Base-by-base conservation (phyloP, 192 early-diverging fungal genomes). In the Entomortierella beljakovae region DNA sequence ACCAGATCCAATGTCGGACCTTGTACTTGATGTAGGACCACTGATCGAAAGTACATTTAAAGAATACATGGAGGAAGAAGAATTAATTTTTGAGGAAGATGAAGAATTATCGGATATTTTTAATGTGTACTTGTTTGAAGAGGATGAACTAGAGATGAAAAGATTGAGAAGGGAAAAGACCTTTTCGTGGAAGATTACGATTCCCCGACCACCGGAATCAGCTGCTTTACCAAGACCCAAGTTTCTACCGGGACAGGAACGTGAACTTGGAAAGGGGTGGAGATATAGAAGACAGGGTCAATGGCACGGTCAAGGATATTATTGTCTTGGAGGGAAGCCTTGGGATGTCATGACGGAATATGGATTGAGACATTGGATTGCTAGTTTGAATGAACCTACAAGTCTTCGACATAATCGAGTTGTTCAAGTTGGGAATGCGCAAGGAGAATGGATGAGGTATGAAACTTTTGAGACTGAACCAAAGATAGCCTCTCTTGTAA, bases 401-500 rank as follows among this genome's bases (percentile, higher is more conserved):
- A 53, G 43, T 15, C 11, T 20, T 46, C 43, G 11, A 11, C 43
- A 46, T 11, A 16, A 46, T 46, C 15, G 20, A 46, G 15, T 16
- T 11, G 15, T 20, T 11, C 3, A 10, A 3, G 11, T 20, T 46
- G 43, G 3, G 3, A 16, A 26, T 28, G 28, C 13, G 2, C 23
- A 8, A 9, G 2, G 28, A 8, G 51, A 53, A 53, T 25, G 25
- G 51, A 4, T 53, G 51, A 3, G 51, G 23, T 28, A 8, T 28
- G 51, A 53, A 18, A 53, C 25, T 26, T 53, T 13, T 25, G 51
- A 53, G 22, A 53, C 51, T 6, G 51, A 53, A 15, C 51, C 51
- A 53, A 6, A 25, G 51, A 53, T 53, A 26, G 51, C 51, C 20
- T 31, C 35, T 57, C 35, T 57, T 3, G 18, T 57, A 33, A 57